Percentiles rank a stretch among this genome's conserved stretches.
Conservation (phyloP, 108 stramenopile species). For the Conticribra guillardii region DNA sequence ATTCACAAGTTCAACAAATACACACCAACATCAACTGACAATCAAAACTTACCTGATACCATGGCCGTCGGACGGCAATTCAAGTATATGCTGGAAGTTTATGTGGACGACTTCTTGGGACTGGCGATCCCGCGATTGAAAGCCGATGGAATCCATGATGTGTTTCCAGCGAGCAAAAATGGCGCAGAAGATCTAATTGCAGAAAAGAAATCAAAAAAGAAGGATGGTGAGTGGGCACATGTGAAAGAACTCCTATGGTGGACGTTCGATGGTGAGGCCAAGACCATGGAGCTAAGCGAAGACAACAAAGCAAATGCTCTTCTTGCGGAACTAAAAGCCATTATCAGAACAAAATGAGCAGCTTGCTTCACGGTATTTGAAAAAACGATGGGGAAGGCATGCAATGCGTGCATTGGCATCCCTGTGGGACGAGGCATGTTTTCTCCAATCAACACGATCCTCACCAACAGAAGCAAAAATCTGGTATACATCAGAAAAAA, state of each 20-base stretch:
- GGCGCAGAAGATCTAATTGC: constrained; percentile 52
- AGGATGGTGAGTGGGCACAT: constrained; percentile 38
- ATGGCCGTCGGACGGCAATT: background rate
- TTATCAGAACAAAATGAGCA: background rate
- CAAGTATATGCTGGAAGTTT: constrained; percentile 25
- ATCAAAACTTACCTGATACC: too few species aligned
- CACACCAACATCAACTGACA: background rate
- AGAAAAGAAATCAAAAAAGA: constrained; percentile 39
- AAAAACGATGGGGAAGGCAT: too few species aligned
- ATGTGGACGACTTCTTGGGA: constrained; percentile 50
- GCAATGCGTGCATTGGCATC: too few species aligned
- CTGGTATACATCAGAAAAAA: too few species aligned
- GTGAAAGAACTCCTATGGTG: constrained; percentile 44
- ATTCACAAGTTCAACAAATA: background rate
- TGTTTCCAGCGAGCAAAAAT: too few species aligned
- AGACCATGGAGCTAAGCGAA: constrained; percentile 31
- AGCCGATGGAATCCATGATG: constrained; percentile 5
- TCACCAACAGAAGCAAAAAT: too few species aligned
- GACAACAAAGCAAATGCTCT: background rate
- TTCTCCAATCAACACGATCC: too few species aligned
- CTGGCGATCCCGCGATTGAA: constrained; percentile 21
- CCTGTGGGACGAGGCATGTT: too few species aligned
- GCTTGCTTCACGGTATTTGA: background rate
- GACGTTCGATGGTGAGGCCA: constrained; percentile 26
- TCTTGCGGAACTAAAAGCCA: background rate